These are phyloP conservation scores for Oropetium thomaeum DNA, from an alignment of 176 grass and related monocot genomes.

Conservation along the genomic window DNA sequence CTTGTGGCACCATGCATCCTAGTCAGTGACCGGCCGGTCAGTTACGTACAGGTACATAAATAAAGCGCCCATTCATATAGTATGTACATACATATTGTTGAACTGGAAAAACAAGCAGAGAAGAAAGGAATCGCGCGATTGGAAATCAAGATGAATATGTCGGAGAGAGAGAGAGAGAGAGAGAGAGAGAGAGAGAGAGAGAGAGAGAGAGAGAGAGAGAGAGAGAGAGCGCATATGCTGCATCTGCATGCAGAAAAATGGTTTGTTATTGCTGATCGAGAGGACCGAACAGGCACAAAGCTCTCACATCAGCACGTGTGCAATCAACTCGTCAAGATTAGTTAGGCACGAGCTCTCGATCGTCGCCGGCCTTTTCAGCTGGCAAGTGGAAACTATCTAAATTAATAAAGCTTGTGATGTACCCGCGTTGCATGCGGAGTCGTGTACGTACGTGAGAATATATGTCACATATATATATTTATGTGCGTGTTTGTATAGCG, in stretches of 20 bases:
- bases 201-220: too few relatives aligned
- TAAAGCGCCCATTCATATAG: background rate
- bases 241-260: too few relatives aligned
- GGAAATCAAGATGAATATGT: slow-evolving; percentile 12
- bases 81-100: background rate
- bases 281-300: background rate
- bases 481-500: background rate
- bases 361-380: slow-evolving; percentile 1
- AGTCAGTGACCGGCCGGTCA: slow-evolving; percentile 1
- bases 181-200: too few relatives aligned
- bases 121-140: background rate
- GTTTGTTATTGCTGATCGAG: too few relatives aligned
- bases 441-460: slow-evolving; percentile 12
- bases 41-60: too few relatives aligned
- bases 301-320: slow-evolving; percentile 22
- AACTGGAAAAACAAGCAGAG: background rate
- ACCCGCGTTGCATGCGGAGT: background rate
- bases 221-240: too few relatives aligned
- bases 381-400: background rate
- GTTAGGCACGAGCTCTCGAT: slow-evolving; percentile 37
- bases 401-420: background rate
- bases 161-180: background rate
- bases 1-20: slow-evolving; percentile 24
- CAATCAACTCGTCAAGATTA: slow-evolving; percentile 33
- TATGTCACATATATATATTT: background rate